phyloP scores from a whole-genome alignment of 371 early-diverging fungal species.

The Fennellomyces sp. region DNA sequence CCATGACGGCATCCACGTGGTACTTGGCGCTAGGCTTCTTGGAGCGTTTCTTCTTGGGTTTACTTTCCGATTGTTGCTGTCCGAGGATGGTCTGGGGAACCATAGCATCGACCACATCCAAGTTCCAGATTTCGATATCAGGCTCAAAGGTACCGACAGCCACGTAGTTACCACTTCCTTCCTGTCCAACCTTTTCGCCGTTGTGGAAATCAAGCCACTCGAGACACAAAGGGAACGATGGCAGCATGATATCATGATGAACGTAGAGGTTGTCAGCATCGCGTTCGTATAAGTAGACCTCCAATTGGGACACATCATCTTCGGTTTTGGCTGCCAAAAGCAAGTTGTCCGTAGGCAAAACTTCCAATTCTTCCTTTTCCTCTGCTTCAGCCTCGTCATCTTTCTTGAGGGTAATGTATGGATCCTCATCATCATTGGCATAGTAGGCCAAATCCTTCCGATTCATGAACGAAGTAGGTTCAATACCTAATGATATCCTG shows the following conservation, averaged over 20 bases:
- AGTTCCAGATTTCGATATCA: constrained; percentile 97
- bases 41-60: constrained; percentile 60
- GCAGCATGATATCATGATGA: constrained; percentile 98
- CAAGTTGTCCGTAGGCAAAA: constrained; percentile 84
- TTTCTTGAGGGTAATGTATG: constrained; percentile 67
- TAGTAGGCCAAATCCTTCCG: constrained; percentile 82
- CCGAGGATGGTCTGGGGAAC: constrained; percentile 93
- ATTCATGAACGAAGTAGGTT: constrained; percentile 66
- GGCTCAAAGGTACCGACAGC: constrained; percentile 97
- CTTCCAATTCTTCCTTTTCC: constrained; percentile 78
- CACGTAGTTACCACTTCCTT: constrained; percentile 77
- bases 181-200: constrained; percentile 58
- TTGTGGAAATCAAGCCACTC: constrained; percentile 92
- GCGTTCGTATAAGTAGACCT: constrained; percentile 87
- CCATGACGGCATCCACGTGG: constrained; percentile 94
- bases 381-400: constrained; percentile 74
- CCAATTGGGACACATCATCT: constrained; percentile 93
- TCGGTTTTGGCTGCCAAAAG: constrained; percentile 92
- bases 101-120: constrained; percentile 88
- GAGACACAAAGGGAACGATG: constrained; percentile 92
- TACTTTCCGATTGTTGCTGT: constrained; percentile 34
- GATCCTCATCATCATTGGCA: constrained; percentile 78
- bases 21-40: constrained; percentile 71
- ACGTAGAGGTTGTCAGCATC: constrained; percentile 90
- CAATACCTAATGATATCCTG: not conserved